Evolutionary conservation across 768 basidiomycete species (phyloP).

Genomic region (Gelatoporia subvermispora): DNA sequence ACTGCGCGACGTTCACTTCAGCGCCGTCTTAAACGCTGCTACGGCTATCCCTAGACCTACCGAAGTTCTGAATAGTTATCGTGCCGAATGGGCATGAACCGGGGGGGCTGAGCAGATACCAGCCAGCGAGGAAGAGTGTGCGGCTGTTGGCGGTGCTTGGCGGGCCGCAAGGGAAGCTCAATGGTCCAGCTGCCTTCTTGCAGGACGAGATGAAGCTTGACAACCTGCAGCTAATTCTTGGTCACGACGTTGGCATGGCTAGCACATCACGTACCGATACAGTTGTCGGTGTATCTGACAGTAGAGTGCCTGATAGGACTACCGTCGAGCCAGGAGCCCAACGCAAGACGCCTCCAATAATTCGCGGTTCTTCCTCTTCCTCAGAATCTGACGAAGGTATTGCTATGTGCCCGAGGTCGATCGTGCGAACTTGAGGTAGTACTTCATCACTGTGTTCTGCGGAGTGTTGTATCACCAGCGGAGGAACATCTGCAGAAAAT

Average conservation of each 20-base stretch:
- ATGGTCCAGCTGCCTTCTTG: constrained; percentile 64
- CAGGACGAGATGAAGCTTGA: constrained; percentile 48
- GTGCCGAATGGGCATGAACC: constrained; percentile 48
- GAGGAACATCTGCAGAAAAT: constrained; percentile 46
- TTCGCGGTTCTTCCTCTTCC: constrained; percentile 14
- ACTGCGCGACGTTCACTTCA: constrained; percentile 29
- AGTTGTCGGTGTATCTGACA: constrained; percentile 42
- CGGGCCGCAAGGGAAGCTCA: constrained; percentile 46
- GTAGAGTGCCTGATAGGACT: constrained; percentile 58
- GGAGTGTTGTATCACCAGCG: constrained; percentile 48
- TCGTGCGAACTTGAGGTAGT: constrained; percentile 29
- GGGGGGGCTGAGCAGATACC: constrained; percentile 45
- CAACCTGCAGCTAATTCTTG: constrained; percentile 15
- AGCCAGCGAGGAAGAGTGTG: constrained; percentile 46
- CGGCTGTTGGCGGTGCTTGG: constrained; percentile 30
- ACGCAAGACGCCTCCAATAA: constrained; percentile 40
- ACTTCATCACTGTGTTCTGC: constrained; percentile 6
- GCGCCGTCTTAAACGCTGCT: neutral
- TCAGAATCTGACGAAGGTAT: constrained; percentile 1
- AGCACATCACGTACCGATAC: constrained; percentile 45
- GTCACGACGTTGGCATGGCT: neutral
- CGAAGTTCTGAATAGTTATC: constrained; percentile 40
- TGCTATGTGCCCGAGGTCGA: constrained; percentile 41
- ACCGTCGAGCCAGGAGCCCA: constrained; percentile 54
- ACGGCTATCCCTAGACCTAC: constrained; percentile 33